Percentiles rank a stretch among this genome's conserved stretches.
These are phyloP conservation scores for Magnusiomyces suaveolens DNA, from an alignment of 1,139 yeast genomes.

Conservation along the genomic window DNA sequence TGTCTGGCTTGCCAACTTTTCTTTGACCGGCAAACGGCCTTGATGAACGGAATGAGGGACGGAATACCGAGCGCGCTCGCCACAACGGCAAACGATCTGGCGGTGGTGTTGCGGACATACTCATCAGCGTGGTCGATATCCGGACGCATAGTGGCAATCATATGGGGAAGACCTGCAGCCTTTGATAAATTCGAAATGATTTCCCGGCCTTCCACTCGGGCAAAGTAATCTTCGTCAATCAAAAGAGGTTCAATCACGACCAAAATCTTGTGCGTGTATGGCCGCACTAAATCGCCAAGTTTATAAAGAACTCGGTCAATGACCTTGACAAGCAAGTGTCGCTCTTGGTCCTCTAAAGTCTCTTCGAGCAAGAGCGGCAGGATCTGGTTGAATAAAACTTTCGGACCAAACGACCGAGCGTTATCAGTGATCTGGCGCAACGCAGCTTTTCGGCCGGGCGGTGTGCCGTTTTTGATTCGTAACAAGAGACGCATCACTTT, in stretches of 20 bases:
- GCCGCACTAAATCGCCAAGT: slow-evolving; percentile 56
- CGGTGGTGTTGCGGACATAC: slow-evolving; percentile 64
- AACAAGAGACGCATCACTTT: slow-evolving; percentile 56
- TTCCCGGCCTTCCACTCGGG: slow-evolving; percentile 73
- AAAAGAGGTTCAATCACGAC: slow-evolving; percentile 71
- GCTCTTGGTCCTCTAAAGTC: slow-evolving; percentile 67
- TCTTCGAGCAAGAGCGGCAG: slow-evolving; percentile 70
- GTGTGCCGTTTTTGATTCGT: slow-evolving; percentile 69
- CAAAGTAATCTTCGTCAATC: slow-evolving; percentile 65
- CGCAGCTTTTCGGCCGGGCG: slow-evolving; percentile 58
- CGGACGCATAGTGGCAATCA: slow-evolving; percentile 68
- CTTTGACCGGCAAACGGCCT: slow-evolving; percentile 71
- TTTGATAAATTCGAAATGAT: slow-evolving; percentile 64
- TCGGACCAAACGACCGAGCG: slow-evolving; percentile 61
- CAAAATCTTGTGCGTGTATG: slow-evolving; percentile 64
- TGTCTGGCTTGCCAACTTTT: slow-evolving; percentile 82
- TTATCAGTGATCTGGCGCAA: slow-evolving; percentile 57
- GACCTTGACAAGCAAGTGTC: slow-evolving; percentile 71
- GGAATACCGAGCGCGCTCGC: slow-evolving; percentile 73
- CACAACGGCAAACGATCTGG: slow-evolving; percentile 76
- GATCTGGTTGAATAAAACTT: slow-evolving; percentile 53
- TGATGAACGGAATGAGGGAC: slow-evolving; percentile 63
- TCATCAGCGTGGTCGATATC: slow-evolving; percentile 81
- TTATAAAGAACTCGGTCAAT: slow-evolving; percentile 59
- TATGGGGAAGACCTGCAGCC: slow-evolving; percentile 73